Conservation (phyloP, 441 rosid species). For the Euphorbia neoarborescens region DNA sequence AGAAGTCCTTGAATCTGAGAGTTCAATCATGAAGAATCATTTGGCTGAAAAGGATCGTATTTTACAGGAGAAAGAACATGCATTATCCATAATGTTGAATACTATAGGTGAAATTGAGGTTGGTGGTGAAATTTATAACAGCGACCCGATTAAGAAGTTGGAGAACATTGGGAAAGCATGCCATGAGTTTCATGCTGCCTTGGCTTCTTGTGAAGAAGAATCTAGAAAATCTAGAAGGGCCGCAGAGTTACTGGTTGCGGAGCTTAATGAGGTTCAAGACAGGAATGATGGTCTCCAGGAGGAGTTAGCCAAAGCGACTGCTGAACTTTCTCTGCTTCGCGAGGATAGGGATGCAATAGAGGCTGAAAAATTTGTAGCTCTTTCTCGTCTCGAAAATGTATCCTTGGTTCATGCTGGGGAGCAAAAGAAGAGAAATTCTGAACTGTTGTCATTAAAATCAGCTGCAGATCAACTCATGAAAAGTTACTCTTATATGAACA, state of each 20-base stretch:
- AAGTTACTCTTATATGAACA: constrained; percentile 40
- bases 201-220: constrained; percentile 61
- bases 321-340: constrained; percentile 49
- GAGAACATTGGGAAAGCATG: constrained; percentile 44
- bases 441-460: constrained; percentile 40
- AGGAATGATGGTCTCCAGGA: constrained; percentile 92
- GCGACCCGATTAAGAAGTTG: constrained; percentile 64
- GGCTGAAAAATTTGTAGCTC: constrained; percentile 62
- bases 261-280: constrained; percentile 95
- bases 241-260: constrained; percentile 87
- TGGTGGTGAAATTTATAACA: constrained; percentile 45
- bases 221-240: constrained; percentile 79
- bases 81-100: constrained; percentile 39
- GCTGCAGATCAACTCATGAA: constrained; percentile 44
- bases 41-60: constrained; percentile 54
- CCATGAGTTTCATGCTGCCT: constrained; percentile 49
- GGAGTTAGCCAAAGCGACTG: constrained; percentile 48
- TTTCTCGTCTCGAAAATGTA: constrained; percentile 47
- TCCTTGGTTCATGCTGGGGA: constrained; percentile 44
- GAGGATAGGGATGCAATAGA: constrained; percentile 52
- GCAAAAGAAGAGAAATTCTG: constrained; percentile 44
- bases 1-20: constrained; percentile 61
- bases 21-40: constrained; percentile 46
- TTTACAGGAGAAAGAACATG: constrained; percentile 60
- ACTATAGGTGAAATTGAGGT: constrained; percentile 49